Evolutionary conservation across 495 filamentous ascomycete genomes (phyloP), one percentile per base, ranked within the genome.

Genomic region (Niebla homalea): DNA sequence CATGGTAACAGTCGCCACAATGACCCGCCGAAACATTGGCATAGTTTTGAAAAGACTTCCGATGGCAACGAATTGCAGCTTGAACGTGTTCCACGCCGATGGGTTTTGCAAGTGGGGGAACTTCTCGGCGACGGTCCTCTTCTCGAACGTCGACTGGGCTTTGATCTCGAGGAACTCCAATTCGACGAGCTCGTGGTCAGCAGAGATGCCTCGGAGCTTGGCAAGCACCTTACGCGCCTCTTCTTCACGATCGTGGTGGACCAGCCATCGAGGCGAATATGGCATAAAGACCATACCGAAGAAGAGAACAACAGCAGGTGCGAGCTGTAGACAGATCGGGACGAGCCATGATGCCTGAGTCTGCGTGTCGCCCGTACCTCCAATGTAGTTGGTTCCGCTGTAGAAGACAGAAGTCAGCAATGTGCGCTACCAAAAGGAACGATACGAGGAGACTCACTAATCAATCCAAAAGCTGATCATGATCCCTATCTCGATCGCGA

Each of bases 131-230:
- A 82, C 70, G 22, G 78, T 83, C 16, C 83, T 76, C 65, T 89
- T 86, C 66, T 92, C 87, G 48, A 89, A 85, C 46, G 81, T 72
- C 4, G 80, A 80, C 50, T 87, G 84, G 0, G 85, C 83, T 61
- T 83, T 81, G 64, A 94, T 89, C 60, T 92, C 87, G 26, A 86
- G 71, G 61, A 82, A 88, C 57, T 90, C 87, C 23, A 85, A 73
- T 57, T 83, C 72, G 41, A 92, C 75, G 0, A 80, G 68, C 47
- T 84, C 78, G 55, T 82, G 74, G 53, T 84, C 76, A n/a, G 64
- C 50, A 1, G 72, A 50, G 2, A 83, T 69, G 10, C 72, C 73
- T 12, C 86, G 81, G 8, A 94, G 76, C 41, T 50, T 71, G 1
- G 84, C 76, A 11, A 92, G 72, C 0, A 85, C 77, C 82, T 39